Evolutionary conservation across 2,329 filamentous ascomycete genomes (phyloP).

Genomic region (Emergomyces africanus): DNA sequence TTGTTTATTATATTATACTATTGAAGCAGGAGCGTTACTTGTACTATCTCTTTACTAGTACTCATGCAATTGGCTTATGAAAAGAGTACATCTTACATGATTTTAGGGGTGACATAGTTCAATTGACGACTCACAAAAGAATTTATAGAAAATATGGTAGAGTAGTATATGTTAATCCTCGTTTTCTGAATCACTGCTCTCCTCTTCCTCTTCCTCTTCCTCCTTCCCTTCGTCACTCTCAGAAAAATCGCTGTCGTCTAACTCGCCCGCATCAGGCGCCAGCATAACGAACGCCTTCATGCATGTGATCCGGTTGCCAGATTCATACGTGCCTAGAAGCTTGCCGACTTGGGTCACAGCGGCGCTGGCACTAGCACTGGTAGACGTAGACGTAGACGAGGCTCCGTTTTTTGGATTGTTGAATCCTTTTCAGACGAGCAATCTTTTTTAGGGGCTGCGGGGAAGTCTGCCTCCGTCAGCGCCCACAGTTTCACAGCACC

Average conservation of each 20-base stretch:
- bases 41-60: too few relatives aligned
- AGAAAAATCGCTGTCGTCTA: slow-evolving; percentile 31
- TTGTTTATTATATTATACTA: not conserved
- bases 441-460: slow-evolving; percentile 6
- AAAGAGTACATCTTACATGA: too few relatives aligned
- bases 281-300: slow-evolving; percentile 77
- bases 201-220: slow-evolving; percentile 13
- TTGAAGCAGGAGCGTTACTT: too few relatives aligned
- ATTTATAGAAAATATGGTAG: too few relatives aligned
- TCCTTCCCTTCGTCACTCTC: slow-evolving; percentile 19
- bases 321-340: slow-evolving; percentile 67
- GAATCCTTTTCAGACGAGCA: slow-evolving; percentile 11
- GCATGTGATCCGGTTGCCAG: slow-evolving; percentile 80
- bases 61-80: too few relatives aligned
- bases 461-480: slow-evolving; percentile 30
- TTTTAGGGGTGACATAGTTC: too few relatives aligned
- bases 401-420: slow-evolving; percentile 8
- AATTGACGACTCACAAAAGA: too few relatives aligned
- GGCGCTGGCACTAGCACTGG: slow-evolving; percentile 4
- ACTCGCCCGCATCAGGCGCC: slow-evolving; percentile 40
- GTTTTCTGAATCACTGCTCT: not conserved
- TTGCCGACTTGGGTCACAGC: slow-evolving; percentile 42
- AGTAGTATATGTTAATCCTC: not conserved
- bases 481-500: slow-evolving; percentile 72
- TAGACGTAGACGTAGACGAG: slow-evolving; percentile 5